Conservation (phyloP, 495 filamentous ascomycete species). For the Aspergillus baeticus region DNA sequence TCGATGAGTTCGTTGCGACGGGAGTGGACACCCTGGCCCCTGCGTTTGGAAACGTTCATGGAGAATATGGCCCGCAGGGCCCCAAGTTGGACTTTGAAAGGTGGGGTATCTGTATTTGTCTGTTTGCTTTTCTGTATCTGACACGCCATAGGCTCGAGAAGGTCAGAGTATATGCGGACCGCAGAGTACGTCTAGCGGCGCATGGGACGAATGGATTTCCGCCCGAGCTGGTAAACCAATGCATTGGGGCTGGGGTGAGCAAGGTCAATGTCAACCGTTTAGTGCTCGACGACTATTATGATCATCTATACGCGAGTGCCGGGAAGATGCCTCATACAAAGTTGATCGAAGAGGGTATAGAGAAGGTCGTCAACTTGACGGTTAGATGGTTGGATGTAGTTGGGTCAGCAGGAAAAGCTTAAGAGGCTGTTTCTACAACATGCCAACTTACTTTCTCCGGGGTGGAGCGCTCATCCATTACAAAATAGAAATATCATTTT, state of each 20-base stretch:
- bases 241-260: conserved; percentile 60
- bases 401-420: conserved; percentile 24
- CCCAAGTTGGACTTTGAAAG: conserved; percentile 66
- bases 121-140: background rate
- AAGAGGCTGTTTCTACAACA: background rate
- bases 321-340: conserved; percentile 25
- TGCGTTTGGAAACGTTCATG: conserved; percentile 77
- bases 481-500: too few relatives aligned
- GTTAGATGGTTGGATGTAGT: conserved; percentile 25
- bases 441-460: background rate
- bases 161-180: conserved; percentile 23
- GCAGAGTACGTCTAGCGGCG: conserved; percentile 54
- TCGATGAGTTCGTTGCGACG: conserved; percentile 64
- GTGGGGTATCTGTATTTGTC: background rate
- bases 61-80: conserved; percentile 65
- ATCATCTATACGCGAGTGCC: conserved; percentile 18
- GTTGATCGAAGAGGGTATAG: conserved; percentile 26
- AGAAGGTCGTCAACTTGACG: conserved; percentile 24
- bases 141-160: conserved; percentile 14
- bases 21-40: conserved; percentile 75
- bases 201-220: conserved; percentile 70
- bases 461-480: background rate
- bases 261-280: conserved; percentile 74
- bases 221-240: conserved; percentile 54
- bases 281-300: conserved; percentile 48